Base-by-base conservation (phyloP, 176 grass and related monocot species). In the Metroxylon sagu region DNA sequence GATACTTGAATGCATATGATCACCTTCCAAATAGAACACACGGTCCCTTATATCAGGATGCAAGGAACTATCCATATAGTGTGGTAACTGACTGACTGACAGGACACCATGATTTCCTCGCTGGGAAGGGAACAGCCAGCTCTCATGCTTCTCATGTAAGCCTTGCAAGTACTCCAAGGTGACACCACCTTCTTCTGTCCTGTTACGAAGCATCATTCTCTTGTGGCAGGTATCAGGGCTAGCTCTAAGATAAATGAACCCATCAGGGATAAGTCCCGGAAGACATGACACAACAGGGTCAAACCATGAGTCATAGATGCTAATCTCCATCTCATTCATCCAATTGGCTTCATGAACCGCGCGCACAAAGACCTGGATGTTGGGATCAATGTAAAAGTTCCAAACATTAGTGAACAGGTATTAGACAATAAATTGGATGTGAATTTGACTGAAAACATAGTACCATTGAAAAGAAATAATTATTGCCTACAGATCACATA, bases 251-350 rank as follows among this genome's bases (percentile, higher is more conserved):
- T 98, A 98, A 62, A 98, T 98, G 81, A 98, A 98, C 17, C 82
- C 88, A 54, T 98, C 94, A 53, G 94, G 94, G 51, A 98, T 78
- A 50, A 98, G 88, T 39, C 85, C 94, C 51, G 94, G 94, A 48
- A 98, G 75, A 0, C 75, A 93, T 54, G 94, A 86, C 3, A 98
- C 88, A 67, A 98, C 88, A 1, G 88, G 88, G 81, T 98, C 94
- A 51, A 98, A 98, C 94, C 94, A 98, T 4, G 94, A 89, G 56
- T 98, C 88, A 6, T 98, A 98, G 23, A 98, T 98, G 73, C 82
- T 89, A 54, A 98, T 98, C 65, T 98, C 94, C 94, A 93, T 93
- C 64, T 88, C 87, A 83, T 85, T 92, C 94, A 98, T 98, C 94
- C 94, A 98, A 7, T 98, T 98, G 54, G 94, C 94, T 77, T 98